phyloP scores from a whole-genome alignment of 2,329 filamentous ascomycete species.

The Graphilbum fragrans region DNA sequence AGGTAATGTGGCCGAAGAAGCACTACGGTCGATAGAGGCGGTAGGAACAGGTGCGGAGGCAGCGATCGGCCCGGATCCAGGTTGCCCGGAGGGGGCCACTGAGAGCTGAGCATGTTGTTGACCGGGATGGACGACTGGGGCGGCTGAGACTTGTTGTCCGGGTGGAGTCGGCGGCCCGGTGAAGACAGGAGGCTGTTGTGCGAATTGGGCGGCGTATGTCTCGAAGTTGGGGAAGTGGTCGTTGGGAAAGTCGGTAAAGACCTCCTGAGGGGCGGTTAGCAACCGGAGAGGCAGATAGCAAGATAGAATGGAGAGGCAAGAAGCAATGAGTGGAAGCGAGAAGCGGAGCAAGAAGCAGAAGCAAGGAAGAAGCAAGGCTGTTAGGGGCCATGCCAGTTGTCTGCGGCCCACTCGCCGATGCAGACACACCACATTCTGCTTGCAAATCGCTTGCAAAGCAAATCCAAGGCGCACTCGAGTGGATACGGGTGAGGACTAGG shows the following conservation, averaged over 20 bases:
- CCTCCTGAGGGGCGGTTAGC: constrained; percentile 31
- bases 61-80: no score
- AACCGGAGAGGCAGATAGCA: constrained; percentile 15
- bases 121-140: constrained; percentile 13
- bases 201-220: constrained; percentile 28
- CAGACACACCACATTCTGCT: no score
- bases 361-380: neutral
- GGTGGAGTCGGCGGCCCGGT: constrained; percentile 41
- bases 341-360: neutral
- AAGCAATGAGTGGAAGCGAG: neutral
- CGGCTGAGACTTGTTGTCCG: constrained; percentile 18
- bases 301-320: constrained; percentile 4
- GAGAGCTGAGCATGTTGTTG: no score
- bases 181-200: constrained; percentile 19
- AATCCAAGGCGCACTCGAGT: constrained; percentile 5
- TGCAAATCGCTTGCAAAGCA: constrained; percentile 13
- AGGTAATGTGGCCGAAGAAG: no score
- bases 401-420: no score
- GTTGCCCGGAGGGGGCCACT: no score
- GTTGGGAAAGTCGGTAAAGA: constrained; percentile 32
- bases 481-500: constrained; percentile 8
- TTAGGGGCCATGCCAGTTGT: no score
- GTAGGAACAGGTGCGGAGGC: no score
- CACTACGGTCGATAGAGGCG: no score
- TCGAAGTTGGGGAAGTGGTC: constrained; percentile 39